Evolutionary conservation across 176 grass and related monocot genomes (phyloP).

Genomic region (Leersia perrieri): DNA sequence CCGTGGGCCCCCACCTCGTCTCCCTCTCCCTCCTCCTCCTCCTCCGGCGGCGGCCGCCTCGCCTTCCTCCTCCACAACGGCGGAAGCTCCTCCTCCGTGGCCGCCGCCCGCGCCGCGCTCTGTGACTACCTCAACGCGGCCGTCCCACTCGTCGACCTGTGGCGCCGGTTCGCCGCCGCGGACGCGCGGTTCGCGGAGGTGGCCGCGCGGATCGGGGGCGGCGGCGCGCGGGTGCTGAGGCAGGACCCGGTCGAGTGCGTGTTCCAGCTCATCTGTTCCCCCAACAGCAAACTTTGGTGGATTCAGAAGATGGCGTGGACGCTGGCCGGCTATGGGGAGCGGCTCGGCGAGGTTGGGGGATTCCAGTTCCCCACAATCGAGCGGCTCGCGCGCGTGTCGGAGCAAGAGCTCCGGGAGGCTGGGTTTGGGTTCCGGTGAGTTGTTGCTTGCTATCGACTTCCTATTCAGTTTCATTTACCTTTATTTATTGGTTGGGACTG

Average conservation of each 20-base stretch:
- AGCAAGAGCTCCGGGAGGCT: slow-evolving; percentile 82
- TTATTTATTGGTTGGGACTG: too few species aligned
- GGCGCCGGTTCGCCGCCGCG: slow-evolving; percentile 56
- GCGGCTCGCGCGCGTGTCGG: slow-evolving; percentile 54
- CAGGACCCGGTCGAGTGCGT: slow-evolving; percentile 89
- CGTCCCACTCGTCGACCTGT: slow-evolving; percentile 76
- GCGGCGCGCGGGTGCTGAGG: slow-evolving; percentile 68
- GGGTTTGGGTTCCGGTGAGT: slow-evolving; percentile 87
- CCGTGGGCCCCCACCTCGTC: slow-evolving; percentile 71
- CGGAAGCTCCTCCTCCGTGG: background rate
- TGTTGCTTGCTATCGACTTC: slow-evolving; percentile 5
- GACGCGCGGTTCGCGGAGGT: slow-evolving; percentile 74
- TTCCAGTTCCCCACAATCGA: slow-evolving; percentile 76
- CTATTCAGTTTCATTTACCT: slow-evolving; percentile 33
- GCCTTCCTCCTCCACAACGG: slow-evolving; percentile 59
- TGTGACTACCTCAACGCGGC: slow-evolving; percentile 78
- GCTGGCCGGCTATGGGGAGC: slow-evolving; percentile 61
- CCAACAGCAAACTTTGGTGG: slow-evolving; percentile 88
- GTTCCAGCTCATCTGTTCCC: slow-evolving; percentile 96
- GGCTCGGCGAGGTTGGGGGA: slow-evolving; percentile 64
- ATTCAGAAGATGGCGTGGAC: slow-evolving; percentile 94
- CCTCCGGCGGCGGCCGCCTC: slow-evolving; percentile 42
- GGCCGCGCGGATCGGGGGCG: slow-evolving; percentile 43
- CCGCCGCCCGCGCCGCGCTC: slow-evolving; percentile 42
- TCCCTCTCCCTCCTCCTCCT: slow-evolving; percentile 68